Base-by-base conservation (phyloP, 2,329 filamentous ascomycete genomes). In the Calonectria ilicicola region DNA sequence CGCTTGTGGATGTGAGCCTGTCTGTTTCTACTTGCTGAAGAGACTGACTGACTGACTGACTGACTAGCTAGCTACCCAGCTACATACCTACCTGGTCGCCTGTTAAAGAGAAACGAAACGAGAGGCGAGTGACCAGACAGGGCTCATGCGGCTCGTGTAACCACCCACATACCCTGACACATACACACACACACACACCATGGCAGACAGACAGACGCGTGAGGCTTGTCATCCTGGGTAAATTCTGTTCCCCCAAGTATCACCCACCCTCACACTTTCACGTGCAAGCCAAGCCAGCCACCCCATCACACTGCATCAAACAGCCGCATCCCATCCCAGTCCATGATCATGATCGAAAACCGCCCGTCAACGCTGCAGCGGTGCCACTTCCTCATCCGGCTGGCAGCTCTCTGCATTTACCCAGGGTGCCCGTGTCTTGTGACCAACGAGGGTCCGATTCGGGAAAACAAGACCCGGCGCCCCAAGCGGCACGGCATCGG, bases 401-500 rank as follows among this genome's bases (percentile, higher is more conserved):
- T 21, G 53, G 32, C 53, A 12, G 21, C 53, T 40, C 53, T 40
- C 14, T 26, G 53, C 32, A 40, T 26, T 60, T 60, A 27, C 26
- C 53, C 32, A 60, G 53, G 32, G 38, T 60, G 53, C 32, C 53
- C 53, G 53, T 40, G 53, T 40, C 53, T 38, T 21, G 53, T 60
- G 53, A 60, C 53, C 53, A 40, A 5, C 21, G 19, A 17, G 47
- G 53, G 38, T 60, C 53, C 53, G 53, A 40, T 60, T 60, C 21
- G 23, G 53, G 53, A 40, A 40, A 60, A 60, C 35, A 38, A 60
- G 32, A 38, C 35, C 53, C 53, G 53, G 53, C 7, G 53, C 32
- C 32, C 53, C 53, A 58, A 32, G 53, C 53, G 53, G 35, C 53
- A 60, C 53, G 53, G 53, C 53, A 60, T 60, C 53, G 53, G 35